Evolutionary conservation across 495 filamentous ascomycete species (phyloP).

Genomic region (Achaetomiella virescens): DNA sequence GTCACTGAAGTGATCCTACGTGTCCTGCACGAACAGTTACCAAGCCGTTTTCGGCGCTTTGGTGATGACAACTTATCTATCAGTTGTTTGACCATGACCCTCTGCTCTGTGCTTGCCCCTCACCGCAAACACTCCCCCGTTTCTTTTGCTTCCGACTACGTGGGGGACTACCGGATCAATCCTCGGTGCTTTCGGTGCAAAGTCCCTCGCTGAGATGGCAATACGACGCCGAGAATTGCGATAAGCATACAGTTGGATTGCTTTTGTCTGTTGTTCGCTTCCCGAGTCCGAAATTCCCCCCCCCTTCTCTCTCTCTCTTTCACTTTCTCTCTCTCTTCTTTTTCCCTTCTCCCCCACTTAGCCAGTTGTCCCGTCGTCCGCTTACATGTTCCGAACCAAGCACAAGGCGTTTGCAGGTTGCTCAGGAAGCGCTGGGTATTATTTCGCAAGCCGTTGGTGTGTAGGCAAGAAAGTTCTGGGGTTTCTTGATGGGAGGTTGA

Average conservation of each 20-base stretch:
- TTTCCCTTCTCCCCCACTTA: too few relatives aligned
- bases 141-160: not conserved
- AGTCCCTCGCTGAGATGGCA: not conserved
- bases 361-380: too few relatives aligned
- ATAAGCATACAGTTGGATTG: slow-evolving; percentile 10
- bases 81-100: not conserved
- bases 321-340: too few relatives aligned
- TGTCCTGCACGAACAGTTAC: too few relatives aligned
- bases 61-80: not conserved
- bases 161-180: not conserved
- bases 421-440: not conserved
- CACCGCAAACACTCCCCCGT: not conserved
- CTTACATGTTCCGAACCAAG: too few relatives aligned
- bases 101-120: not conserved
- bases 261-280: slow-evolving; percentile 5
- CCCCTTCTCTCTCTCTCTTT: too few relatives aligned
- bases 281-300: not conserved
- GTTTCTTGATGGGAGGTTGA: not conserved
- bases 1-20: too few relatives aligned
- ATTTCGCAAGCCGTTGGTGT: not conserved
- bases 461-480: not conserved
- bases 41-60: too few relatives aligned
- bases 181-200: not conserved
- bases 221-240: not conserved
- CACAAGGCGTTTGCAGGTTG: not conserved